These are phyloP conservation scores for Ustilago xerochloae DNA, from an alignment of 1,284 basidiomycete species.

Conservation along the genomic window DNA sequence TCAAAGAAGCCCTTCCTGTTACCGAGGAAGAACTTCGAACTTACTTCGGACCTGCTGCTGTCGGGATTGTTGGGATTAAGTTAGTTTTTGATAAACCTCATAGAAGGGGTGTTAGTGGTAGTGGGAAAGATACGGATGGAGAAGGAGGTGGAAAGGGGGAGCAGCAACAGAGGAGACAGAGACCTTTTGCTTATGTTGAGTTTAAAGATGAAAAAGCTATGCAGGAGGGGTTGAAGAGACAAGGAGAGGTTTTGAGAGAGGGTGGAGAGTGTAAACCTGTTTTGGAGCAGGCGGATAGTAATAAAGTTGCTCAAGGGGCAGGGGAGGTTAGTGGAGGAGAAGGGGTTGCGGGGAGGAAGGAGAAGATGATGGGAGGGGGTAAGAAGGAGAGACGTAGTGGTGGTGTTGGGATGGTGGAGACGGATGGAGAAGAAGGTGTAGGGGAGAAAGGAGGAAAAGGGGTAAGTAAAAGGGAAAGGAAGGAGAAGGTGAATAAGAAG, in stretches of 20 bases:
- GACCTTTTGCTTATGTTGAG: constrained; percentile 55
- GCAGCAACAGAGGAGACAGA: constrained; percentile 34
- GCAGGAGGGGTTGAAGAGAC: constrained; percentile 36
- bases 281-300: constrained; percentile 47
- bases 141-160: background rate
- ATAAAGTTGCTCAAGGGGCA: constrained; percentile 7
- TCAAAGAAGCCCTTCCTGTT: constrained; percentile 57
- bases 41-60: constrained; percentile 59
- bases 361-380: background rate
- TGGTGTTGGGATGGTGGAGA: too few species aligned
- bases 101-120: constrained; percentile 26
- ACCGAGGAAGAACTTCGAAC: constrained; percentile 50
- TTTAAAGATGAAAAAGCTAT: constrained; percentile 45
- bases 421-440: background rate
- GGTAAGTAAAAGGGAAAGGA: background rate
- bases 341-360: constrained; percentile 4
- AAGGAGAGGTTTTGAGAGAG: constrained; percentile 40
- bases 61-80: constrained; percentile 47
- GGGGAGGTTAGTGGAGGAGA: constrained; percentile 4
- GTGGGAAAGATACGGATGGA: constrained; percentile 38
- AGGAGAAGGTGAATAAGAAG: background rate
- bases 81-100: constrained; percentile 52
- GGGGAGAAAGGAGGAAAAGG: constrained; percentile 7
- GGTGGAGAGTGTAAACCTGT: constrained; percentile 26
- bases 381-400: constrained; percentile 4